Percentiles rank a stretch among this genome's conserved stretches.
Evolutionary conservation across 2,329 filamentous ascomycete genomes (phyloP).

Genomic region (Pseudonectria buxi): DNA sequence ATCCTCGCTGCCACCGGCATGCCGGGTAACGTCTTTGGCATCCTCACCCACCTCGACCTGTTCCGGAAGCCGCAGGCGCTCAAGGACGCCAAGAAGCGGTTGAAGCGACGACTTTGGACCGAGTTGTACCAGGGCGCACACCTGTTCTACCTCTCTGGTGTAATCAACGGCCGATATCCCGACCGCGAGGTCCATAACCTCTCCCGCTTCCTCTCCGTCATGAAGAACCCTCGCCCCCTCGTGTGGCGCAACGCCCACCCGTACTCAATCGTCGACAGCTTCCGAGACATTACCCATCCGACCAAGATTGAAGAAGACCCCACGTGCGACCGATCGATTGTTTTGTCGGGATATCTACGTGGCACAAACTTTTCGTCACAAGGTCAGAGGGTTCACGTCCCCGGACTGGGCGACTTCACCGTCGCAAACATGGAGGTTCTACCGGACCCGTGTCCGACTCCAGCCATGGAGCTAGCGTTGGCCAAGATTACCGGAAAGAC

Average conservation of each 20-base stretch:
- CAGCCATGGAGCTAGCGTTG: constrained; percentile 78
- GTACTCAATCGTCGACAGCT: constrained; percentile 87
- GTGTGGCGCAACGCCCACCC: constrained; percentile 96
- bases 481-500: constrained; percentile 81
- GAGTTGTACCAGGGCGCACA: constrained; percentile 96
- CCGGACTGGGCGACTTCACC: constrained; percentile 83
- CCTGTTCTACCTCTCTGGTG: constrained; percentile 91
- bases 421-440: constrained; percentile 78
- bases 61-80: constrained; percentile 91
- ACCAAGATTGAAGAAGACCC: constrained; percentile 81
- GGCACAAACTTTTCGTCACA: constrained; percentile 89
- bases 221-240: constrained; percentile 97
- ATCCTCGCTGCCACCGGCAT: constrained; percentile 90
- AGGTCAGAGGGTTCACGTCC: constrained; percentile 83
- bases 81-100: constrained; percentile 87
- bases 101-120: constrained; percentile 95
- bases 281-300: constrained; percentile 90
- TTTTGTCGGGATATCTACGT: constrained; percentile 86
- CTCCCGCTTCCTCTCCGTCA: constrained; percentile 90
- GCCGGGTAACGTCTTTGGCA: constrained; percentile 97
- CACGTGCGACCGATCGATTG: constrained; percentile 85
- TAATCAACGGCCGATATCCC: constrained; percentile 93
- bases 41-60: constrained; percentile 90
- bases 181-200: constrained; percentile 95
- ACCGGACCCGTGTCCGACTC: constrained; percentile 92